Evolutionary conservation across 148 eudicot genomes (phyloP).

Genomic region (Rhododendron henanense): DNA sequence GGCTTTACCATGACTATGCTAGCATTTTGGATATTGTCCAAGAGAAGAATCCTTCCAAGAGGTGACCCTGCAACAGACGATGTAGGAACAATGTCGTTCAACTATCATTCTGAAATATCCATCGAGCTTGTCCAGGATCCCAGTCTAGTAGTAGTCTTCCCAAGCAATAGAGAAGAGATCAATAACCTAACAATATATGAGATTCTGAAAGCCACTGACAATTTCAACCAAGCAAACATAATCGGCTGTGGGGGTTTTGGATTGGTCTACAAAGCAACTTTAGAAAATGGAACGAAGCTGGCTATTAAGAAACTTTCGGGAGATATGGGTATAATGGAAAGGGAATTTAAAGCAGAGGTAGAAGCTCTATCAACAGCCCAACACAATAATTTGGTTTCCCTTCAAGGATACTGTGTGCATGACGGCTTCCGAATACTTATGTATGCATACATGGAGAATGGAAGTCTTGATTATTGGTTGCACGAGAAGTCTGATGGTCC

Average conservation of each 20-base stretch:
- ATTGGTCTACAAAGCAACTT: slow-evolving; percentile 80
- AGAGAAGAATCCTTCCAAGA: slow-evolving; percentile 53
- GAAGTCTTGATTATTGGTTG: slow-evolving; percentile 93
- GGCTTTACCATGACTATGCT: slow-evolving; percentile 38
- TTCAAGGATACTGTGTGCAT: slow-evolving; percentile 84
- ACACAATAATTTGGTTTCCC: slow-evolving; percentile 74
- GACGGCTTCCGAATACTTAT: slow-evolving; percentile 66
- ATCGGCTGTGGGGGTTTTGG: slow-evolving; percentile 97
- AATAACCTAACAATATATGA: slow-evolving; percentile 57
- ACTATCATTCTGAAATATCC: slow-evolving; percentile 39
- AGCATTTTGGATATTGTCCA: slow-evolving; percentile 48
- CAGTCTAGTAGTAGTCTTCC: slow-evolving; percentile 62
- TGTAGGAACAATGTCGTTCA: slow-evolving; percentile 32
- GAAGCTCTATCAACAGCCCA: slow-evolving; percentile 82
- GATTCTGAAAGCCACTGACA: slow-evolving; percentile 71
- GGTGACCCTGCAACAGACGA: slow-evolving; percentile 41
- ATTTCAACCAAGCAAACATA: slow-evolving; percentile 84
- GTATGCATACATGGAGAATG: slow-evolving; percentile 89
- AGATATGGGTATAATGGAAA: slow-evolving; percentile 85
- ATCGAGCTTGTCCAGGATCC: slow-evolving; percentile 43
- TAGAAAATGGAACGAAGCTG: slow-evolving; percentile 59
- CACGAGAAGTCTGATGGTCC: slow-evolving; percentile 80
- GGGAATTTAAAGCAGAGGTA: slow-evolving; percentile 92
- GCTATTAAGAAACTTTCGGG: slow-evolving; percentile 93
- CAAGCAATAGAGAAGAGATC: slow-evolving; percentile 38